Evolutionary conservation across 2,329 filamentous ascomycete species (phyloP), one percentile per base, ranked within the genome.

Genomic region (Aureobasidium pullulans): DNA sequence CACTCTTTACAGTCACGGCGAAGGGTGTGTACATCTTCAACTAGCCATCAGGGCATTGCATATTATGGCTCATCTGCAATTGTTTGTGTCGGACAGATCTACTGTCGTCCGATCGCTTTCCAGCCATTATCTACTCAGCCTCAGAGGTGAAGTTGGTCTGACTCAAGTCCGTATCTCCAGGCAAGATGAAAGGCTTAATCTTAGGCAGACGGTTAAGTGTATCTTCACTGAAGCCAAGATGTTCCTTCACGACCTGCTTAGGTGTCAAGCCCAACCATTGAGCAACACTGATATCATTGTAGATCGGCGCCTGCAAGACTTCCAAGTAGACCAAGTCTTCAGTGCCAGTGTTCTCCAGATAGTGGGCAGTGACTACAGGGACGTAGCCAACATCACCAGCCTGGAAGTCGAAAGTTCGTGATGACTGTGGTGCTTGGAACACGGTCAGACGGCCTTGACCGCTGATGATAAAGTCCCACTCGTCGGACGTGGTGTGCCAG

Each of bases 331-430:
- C 71, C 8, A 85, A 69, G 61, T 83, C 79, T 61, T 81, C 79
- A 9, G 74, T 77, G 16, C 82, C 82, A 0, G 78, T 83, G 66
- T 85, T 86, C 71, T 86, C 82, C 16, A 86, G 72, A 63, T 84
- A 86, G 66, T 86, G 84, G 0, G 79, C 77, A 40, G 77, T 75
- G 0, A 77, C 74, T 9, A 77, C 75, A 1, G 81, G 81, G 10
- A 85, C 79, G 61, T 84, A 84, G 0, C 81, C 82, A 0, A 84
- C 81, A 61, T 84, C 81, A 15, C 82, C 82, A 19, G 81, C 80
- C 6, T 76, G 77, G 69, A 82, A 84, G 70, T 84, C 82, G 60
- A 84, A 85, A 0, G 81, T 84, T 48, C 77, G 75, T 1, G 78
- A 76, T 1, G 76, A 69, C 4, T 72, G 68, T 0, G 81, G 79